These are phyloP conservation scores for Ophiostoma pallidulum DNA, from an alignment of 2,329 filamentous ascomycete genomes.

Conservation along the genomic window DNA sequence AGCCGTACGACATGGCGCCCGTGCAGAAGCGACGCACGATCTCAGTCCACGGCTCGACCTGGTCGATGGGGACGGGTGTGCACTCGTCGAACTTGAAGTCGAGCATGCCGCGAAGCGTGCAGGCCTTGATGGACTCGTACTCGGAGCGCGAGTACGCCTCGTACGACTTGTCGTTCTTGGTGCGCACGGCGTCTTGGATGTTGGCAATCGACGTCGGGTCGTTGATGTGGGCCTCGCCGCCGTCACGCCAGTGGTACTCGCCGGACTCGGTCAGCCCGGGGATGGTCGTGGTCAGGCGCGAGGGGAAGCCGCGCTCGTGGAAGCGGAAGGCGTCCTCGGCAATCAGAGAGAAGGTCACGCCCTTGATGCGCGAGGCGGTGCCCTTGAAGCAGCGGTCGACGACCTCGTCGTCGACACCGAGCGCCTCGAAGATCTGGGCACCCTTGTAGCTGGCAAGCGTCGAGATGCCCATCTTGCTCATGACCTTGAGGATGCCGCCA, in stretches of 20 bases:
- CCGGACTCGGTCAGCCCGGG: conserved; percentile 83
- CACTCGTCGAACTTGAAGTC: conserved; percentile 93
- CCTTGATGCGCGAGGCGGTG: conserved; percentile 88
- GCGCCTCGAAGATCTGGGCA: conserved; percentile 93
- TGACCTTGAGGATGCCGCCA: conserved; percentile 94
- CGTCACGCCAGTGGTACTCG: conserved; percentile 97
- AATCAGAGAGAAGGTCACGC: conserved; percentile 86
- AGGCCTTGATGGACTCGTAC: conserved; percentile 94
- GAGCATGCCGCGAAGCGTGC: conserved; percentile 84
- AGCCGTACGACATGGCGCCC: conserved; percentile 96
- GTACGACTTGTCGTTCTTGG: conserved; percentile 97
- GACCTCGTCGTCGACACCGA: conserved; percentile 84
- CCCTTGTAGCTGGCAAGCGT: conserved; percentile 95
- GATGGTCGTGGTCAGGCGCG: conserved; percentile 64
- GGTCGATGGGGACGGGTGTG: conserved; percentile 80
- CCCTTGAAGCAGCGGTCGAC: conserved; percentile 93
- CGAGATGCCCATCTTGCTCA: conserved; percentile 99
- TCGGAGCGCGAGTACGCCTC: conserved; percentile 89
- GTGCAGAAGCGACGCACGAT: conserved; percentile 95
- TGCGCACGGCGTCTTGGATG: conserved; percentile 90
- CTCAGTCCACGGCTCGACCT: conserved; percentile 96
- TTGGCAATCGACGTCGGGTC: conserved; percentile 92
- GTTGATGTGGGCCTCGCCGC: conserved; percentile 90
- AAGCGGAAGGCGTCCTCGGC: conserved; percentile 91
- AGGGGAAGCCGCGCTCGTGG: conserved; percentile 87